Base-by-base conservation (phyloP, 108 stramenopile species). In the Nitzschia inconspicua region DNA sequence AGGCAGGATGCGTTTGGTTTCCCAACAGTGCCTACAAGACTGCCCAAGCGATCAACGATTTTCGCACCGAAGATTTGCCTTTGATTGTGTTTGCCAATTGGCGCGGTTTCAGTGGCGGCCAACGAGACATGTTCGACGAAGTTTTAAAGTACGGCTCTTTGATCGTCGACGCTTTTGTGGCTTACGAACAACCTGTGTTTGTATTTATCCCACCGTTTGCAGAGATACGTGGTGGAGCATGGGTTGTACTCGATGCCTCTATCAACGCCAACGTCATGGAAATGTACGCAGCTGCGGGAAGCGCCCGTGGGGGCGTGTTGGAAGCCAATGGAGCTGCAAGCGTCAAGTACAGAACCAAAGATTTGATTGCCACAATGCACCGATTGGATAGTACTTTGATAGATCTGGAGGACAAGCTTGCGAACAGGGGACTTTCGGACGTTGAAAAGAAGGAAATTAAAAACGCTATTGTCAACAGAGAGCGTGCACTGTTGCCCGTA, bases 1-100 rank as follows among this genome's bases (percentile, higher is more conserved):
- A 98, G 73, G 96, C 97, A 26, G 97, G 99, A 35, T 89, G 97
- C 44, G 99, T 99, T 16, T 99, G 99, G 99, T 99, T 97, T 80
- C 99, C 99, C 7, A 98, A 98, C 77, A 94, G 91, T 57, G 97
- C 98, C 13, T 96, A 96, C 95, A 99, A 99, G 79, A 99, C 99
- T 19, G 97, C 98, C 2, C 95, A 97, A 66, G 98, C 98, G 24
- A 98, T 99, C 79, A 87, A 86, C 20, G 99, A 99, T 76, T 97
- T 99, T 75, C 76, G 95, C 48, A 91, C 92, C 5, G 99, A 99
- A 58, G 96, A 95, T 53, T 79, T 99, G 24, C 99, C 99, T 39
- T 68, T 98, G 20, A 94, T 99, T 50, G 85, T 99, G 26, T 97
- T 99, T 57, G 97, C 98, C 47, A 99, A 98, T 81, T 99, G 99